phyloP scores from a whole-genome alignment of 148 eudicot species.

The Camellia granthamiana region DNA sequence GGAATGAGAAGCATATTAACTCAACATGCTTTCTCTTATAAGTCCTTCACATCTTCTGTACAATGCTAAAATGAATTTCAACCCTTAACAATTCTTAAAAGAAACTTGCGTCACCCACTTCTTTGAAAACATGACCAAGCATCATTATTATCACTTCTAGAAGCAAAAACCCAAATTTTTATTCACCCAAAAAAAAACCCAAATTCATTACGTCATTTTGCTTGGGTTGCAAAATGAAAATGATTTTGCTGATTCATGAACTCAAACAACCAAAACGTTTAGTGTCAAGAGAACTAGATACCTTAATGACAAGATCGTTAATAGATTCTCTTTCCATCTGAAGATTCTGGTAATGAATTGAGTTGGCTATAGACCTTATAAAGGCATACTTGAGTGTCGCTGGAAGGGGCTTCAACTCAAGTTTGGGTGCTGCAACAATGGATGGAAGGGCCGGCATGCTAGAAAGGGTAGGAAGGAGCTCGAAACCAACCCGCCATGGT shows the following conservation, averaged over 20 bases:
- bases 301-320: constrained; percentile 97
- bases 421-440: too few relatives aligned
- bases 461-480: too few relatives aligned
- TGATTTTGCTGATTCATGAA: too few relatives aligned
- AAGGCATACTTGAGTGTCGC: too few relatives aligned
- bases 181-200: neutral
- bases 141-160: neutral
- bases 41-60: too few relatives aligned
- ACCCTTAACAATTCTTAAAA: neutral
- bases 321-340: constrained; percentile 92
- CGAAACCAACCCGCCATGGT: too few relatives aligned
- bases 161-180: neutral
- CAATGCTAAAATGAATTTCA: neutral
- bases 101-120: neutral
- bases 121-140: neutral
- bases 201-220: neutral
- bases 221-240: neutral
- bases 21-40: neutral
- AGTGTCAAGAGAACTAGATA: constrained; percentile 17
- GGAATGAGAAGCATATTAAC: neutral
- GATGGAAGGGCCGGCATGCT: too few relatives aligned
- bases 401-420: too few relatives aligned
- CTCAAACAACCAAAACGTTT: neutral
- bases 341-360: constrained; percentile 80
- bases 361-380: constrained; percentile 49